A percentile compares a stretch with the other conserved stretches of the same genome.
phyloP scores from a whole-genome alignment of 148 eudicot genomes.

The Nyssa sinensis region DNA sequence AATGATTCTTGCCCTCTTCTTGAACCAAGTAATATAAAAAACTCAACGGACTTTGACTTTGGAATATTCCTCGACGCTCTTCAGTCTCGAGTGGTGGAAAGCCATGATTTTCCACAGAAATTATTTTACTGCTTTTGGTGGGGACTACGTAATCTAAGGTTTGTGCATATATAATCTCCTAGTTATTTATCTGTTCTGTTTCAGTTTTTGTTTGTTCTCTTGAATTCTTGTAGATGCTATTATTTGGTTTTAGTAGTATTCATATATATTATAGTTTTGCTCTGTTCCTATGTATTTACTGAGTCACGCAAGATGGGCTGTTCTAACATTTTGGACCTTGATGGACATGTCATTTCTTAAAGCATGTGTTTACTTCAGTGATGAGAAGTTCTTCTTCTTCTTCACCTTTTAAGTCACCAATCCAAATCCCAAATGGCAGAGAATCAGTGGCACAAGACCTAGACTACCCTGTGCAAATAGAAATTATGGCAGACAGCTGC shows the following conservation, averaged over 20 bases:
- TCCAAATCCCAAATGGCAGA: neutral
- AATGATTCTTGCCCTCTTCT: slow-evolving; percentile 37
- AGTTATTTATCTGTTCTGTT: neutral
- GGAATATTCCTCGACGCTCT: slow-evolving; percentile 75
- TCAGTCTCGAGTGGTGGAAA: slow-evolving; percentile 40
- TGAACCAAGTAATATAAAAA: slow-evolving; percentile 28
- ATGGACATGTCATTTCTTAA: neutral
- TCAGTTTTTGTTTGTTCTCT: neutral
- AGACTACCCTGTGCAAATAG: neutral
- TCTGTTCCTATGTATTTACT: neutral
- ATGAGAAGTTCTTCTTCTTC: too few species aligned
- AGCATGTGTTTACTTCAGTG: neutral
- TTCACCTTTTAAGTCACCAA: neutral
- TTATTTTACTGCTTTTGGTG: slow-evolving; percentile 87
- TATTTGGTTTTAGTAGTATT: neutral
- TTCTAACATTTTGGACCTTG: neutral
- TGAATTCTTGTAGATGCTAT: neutral
- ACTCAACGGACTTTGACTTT: slow-evolving; percentile 47
- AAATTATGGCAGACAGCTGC: too few species aligned
- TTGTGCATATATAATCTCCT: slow-evolving; percentile 15
- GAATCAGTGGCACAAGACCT: neutral
- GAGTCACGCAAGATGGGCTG: neutral
- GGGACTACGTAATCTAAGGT: slow-evolving; percentile 85
- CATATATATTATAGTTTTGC: neutral
- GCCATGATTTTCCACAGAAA: slow-evolving; percentile 48